phyloP scores from a whole-genome alignment of 2,329 filamentous ascomycete species.

The Didymella segeticola region DNA sequence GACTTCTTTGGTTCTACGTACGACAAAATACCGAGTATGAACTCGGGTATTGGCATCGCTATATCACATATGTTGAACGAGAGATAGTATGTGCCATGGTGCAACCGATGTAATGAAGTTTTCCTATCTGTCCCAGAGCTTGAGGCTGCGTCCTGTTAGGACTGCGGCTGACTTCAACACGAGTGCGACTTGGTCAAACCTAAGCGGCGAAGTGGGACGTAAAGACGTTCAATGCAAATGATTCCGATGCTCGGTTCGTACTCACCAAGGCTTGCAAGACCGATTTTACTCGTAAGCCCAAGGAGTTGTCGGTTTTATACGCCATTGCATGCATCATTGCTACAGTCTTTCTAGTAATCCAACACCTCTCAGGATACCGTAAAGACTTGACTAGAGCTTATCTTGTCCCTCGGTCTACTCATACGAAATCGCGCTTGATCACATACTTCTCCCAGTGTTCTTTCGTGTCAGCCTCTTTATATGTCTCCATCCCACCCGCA shows the following conservation, averaged over 20 bases:
- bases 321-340: constrained; percentile 28
- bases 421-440: no score
- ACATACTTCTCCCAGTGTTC: constrained; percentile 23
- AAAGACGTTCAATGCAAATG: constrained; percentile 17
- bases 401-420: no score
- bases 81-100: constrained; percentile 25
- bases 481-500: constrained; percentile 24
- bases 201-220: constrained; percentile 23
- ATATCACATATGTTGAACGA: constrained; percentile 26
- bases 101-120: constrained; percentile 15
- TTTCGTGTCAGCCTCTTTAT: constrained; percentile 26
- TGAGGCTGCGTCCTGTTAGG: constrained; percentile 23
- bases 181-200: constrained; percentile 24
- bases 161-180: constrained; percentile 23
- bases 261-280: constrained; percentile 20
- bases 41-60: constrained; percentile 24
- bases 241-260: constrained; percentile 19
- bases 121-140: constrained; percentile 21
- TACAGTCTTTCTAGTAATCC: no score
- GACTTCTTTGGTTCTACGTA: constrained; percentile 36
- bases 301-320: constrained; percentile 26
- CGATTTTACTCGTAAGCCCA: constrained; percentile 22
- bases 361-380: no score
- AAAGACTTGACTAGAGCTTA: no score
- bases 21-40: constrained; percentile 25